Evolutionary conservation across 164 flowering plant species (phyloP).

Genomic region (Dillenia suffruticosa): DNA sequence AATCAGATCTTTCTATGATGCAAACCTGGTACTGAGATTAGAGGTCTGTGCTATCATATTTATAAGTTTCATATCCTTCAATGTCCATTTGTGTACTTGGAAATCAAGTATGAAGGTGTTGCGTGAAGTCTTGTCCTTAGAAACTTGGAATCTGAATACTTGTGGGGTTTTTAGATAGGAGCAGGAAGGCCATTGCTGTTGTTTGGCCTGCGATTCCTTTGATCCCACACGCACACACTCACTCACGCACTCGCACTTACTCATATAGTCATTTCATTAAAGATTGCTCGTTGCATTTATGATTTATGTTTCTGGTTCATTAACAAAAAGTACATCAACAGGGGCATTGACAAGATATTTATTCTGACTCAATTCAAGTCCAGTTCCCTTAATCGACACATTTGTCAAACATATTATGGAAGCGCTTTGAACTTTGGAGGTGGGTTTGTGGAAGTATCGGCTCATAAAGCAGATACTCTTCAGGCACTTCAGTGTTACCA

Average conservation of each 20-base stretch:
- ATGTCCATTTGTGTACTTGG: not conserved
- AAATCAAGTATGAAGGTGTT: no score
- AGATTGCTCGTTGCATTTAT: no score
- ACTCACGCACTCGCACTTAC: no score
- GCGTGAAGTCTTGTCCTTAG: no score
- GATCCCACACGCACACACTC: no score
- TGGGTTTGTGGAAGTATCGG: constrained; percentile 87
- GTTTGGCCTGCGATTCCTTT: no score
- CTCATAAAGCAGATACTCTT: not conserved
- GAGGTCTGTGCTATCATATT: constrained; percentile 38
- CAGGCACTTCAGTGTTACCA: not conserved
- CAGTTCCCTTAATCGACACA: constrained; percentile 81
- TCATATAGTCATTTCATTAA: no score
- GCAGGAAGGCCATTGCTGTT: no score
- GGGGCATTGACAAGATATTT: constrained; percentile 84
- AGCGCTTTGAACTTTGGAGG: constrained; percentile 85
- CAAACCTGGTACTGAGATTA: constrained; percentile 72
- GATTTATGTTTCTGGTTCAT: no score
- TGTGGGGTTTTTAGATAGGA: no score
- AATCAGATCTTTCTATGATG: constrained; percentile 70
- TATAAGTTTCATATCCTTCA: not conserved
- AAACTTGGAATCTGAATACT: no score
- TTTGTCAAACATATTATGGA: constrained; percentile 77
- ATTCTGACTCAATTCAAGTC: constrained; percentile 93
- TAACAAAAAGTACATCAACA: constrained; percentile 95